Conservation (phyloP, 2,329 filamentous ascomycete species). For the Alternaria alternata region DNA sequence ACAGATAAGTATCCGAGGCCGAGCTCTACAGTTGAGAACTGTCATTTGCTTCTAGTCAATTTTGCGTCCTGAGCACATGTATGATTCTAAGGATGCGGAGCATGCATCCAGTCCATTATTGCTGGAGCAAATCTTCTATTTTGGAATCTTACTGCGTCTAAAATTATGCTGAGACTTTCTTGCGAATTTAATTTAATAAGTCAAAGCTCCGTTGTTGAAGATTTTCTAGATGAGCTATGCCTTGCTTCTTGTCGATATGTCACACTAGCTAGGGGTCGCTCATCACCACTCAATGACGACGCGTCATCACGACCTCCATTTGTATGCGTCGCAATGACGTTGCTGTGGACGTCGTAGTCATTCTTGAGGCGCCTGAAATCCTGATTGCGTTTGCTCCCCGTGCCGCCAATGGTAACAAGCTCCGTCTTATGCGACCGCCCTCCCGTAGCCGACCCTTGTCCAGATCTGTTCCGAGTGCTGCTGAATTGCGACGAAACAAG, state of each 20-base stretch:
- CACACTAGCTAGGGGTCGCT: neutral
- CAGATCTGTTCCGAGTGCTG: constrained; percentile 10
- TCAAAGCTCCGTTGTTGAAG: neutral
- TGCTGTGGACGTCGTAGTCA: neutral
- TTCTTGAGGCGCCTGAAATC: constrained; percentile 13
- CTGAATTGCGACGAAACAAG: constrained; percentile 19
- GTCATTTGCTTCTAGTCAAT: no score
- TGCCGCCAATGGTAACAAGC: constrained; percentile 16
- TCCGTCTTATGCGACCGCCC: constrained; percentile 1
- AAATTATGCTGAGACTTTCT: no score
- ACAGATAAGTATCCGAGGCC: no score
- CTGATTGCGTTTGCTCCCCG: constrained; percentile 9
- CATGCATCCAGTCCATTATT: no score
- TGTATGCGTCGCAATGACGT: neutral
- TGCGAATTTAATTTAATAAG: no score
- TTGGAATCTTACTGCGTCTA: no score
- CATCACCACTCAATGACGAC: neutral
- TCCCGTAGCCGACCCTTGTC: neutral
- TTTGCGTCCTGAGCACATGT: no score
- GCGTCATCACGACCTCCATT: neutral
- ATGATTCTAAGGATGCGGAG: no score
- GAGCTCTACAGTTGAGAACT: no score
- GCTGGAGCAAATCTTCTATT: no score
- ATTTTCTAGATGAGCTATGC: neutral
- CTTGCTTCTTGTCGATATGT: neutral